Percentiles rank a stretch among this genome's conserved stretches.
Evolutionary conservation across 352 stramenopile species (phyloP).

Genomic region (Hyphochytrium catenoides): DNA sequence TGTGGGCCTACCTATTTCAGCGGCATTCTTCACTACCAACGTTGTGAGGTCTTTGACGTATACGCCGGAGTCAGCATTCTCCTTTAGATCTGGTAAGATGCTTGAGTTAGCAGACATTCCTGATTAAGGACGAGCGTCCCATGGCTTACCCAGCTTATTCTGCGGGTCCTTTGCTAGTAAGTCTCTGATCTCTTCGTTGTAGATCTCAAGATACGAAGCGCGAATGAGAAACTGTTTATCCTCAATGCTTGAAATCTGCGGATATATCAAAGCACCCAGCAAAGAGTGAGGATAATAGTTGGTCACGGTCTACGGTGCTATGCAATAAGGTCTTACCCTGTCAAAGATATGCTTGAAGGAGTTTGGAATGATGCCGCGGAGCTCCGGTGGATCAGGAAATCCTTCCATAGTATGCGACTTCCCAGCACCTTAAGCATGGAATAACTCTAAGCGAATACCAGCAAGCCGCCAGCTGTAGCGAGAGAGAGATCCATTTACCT

Average conservation of each 20-base stretch:
- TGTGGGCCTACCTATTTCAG: conserved; percentile 35
- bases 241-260: conserved; percentile 20
- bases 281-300: neutral
- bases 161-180: conserved; percentile 63
- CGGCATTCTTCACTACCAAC: conserved; percentile 37
- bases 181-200: conserved; percentile 93
- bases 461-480: neutral
- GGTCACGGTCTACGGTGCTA: too few species aligned
- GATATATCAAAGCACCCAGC: neutral
- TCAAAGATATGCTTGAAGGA: conserved; percentile 89
- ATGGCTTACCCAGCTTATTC: too few species aligned
- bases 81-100: neutral
- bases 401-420: conserved; percentile 79
- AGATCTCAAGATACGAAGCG: conserved; percentile 88
- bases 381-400: conserved; percentile 48
- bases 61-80: conserved; percentile 68
- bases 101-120: conserved; percentile 1
- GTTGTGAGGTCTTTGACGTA: conserved; percentile 84
- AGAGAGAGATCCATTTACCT: conserved; percentile 26
- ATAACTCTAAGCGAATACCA: neutral
- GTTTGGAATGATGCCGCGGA: conserved; percentile 85
- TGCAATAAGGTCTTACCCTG: conserved; percentile 24
- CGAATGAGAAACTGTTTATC: conserved; percentile 78
- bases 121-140: conserved; percentile 87
- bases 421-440: conserved; percentile 15